A percentile compares a stretch with the other conserved stretches of the same genome.
Conservation (phyloP, 108 stramenopile species). For the Parmales sp. region DNA sequence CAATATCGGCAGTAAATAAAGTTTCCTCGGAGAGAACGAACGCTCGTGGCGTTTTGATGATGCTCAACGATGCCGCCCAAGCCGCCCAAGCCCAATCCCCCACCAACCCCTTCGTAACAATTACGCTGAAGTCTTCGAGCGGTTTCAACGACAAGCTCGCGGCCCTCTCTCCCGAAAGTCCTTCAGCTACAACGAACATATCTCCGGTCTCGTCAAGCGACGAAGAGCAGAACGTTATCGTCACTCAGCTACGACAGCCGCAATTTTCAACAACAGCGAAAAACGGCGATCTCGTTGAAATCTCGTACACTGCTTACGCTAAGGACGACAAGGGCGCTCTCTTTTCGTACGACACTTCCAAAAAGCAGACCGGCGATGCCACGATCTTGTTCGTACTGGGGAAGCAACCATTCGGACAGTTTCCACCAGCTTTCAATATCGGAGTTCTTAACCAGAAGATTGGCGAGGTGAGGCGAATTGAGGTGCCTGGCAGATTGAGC, state of each 20-base stretch:
- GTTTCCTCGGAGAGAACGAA: background rate
- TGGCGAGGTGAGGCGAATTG: background rate
- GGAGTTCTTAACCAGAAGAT: background rate
- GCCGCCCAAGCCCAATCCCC: no score
- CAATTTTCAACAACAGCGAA: background rate
- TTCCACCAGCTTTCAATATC: background rate
- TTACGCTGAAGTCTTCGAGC: background rate
- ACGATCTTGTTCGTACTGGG: background rate
- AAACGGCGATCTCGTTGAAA: background rate
- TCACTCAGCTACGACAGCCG: background rate
- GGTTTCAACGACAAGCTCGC: background rate
- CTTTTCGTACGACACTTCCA: background rate
- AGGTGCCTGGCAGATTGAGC: background rate
- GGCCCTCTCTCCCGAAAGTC: no score
- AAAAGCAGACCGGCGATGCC: background rate
- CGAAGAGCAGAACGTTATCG: background rate
- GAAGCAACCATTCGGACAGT: constrained; percentile 8
- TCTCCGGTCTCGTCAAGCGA: background rate
- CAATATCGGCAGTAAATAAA: background rate
- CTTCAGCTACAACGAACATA: no score
- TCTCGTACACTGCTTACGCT: background rate
- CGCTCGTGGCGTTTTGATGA: background rate
- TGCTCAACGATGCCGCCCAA: no score
- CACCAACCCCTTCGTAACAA: background rate
- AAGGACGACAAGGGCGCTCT: background rate